Evolutionary conservation across 2,329 filamentous ascomycete genomes (phyloP).

Genomic region (Penicillium sp.): DNA sequence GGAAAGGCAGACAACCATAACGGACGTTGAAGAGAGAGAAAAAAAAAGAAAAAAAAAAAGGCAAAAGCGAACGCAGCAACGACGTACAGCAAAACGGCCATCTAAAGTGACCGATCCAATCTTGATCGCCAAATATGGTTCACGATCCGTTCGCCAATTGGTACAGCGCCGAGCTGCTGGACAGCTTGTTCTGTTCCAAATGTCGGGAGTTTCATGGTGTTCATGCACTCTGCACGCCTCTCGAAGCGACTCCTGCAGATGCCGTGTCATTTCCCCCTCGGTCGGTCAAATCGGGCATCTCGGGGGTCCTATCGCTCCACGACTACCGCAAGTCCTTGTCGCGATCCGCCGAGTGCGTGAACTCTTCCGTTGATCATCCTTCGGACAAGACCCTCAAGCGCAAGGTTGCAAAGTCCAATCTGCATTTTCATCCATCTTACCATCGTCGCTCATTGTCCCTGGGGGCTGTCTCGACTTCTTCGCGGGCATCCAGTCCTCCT

Average conservation of each 20-base stretch:
- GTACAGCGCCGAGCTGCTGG: constrained; percentile 13
- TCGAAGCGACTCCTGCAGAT: constrained; percentile 14
- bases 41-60: too few relatives aligned
- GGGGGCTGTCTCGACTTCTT: constrained; percentile 25
- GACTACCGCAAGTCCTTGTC: constrained; percentile 34
- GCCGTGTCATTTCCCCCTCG: constrained; percentile 16
- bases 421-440: constrained; percentile 19
- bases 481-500: constrained; percentile 30
- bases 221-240: constrained; percentile 16
- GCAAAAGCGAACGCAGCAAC: too few relatives aligned
- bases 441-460: constrained; percentile 10
- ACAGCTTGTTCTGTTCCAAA: constrained; percentile 13
- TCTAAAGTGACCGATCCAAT: neutral
- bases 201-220: constrained; percentile 11
- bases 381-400: constrained; percentile 27
- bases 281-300: constrained; percentile 15
- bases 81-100: too few relatives aligned
- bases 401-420: constrained; percentile 29
- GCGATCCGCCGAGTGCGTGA: constrained; percentile 18
- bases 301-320: constrained; percentile 29
- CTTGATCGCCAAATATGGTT: neutral
- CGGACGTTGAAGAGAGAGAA: too few relatives aligned
- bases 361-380: constrained; percentile 20
- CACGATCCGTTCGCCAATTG: constrained; percentile 9
- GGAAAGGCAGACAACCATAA: too few relatives aligned